Conservation (phyloP, 2,329 filamentous ascomycete species). For the Oidium heveae region DNA sequence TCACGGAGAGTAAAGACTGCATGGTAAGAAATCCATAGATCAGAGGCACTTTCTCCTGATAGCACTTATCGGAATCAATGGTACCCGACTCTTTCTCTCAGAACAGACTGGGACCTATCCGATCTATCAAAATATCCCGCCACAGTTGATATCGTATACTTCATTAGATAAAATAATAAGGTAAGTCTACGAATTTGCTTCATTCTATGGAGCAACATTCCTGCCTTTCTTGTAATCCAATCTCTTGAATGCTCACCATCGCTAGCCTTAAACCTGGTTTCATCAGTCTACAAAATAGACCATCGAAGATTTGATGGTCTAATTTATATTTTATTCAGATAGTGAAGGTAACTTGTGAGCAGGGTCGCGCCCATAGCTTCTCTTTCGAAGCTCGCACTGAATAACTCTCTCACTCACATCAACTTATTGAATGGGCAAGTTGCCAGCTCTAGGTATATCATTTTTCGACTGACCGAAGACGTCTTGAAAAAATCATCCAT, state of each 20-base stretch:
- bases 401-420: not conserved
- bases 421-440: not conserved
- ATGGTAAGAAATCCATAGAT: no score
- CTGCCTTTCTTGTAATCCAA: not conserved
- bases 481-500: not conserved
- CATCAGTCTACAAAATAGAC: not conserved
- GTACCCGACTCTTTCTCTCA: no score
- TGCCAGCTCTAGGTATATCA: not conserved
- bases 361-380: not conserved
- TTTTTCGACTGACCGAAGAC: not conserved
- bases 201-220: no score
- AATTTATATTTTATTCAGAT: not conserved
- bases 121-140: no score
- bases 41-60: no score
- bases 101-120: no score
- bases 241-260: not conserved
- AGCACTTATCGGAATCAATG: no score
- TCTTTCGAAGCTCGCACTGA: no score
- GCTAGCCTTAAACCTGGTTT: not conserved
- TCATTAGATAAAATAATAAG: no score
- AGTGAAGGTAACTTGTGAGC: not conserved
- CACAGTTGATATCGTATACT: no score
- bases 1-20: no score
- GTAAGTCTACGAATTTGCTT: no score
- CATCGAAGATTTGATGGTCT: not conserved